Evolutionary conservation across 139 green algal species (phyloP), one percentile per base, ranked within the genome.

Genomic region (Trebouxia sp.): DNA sequence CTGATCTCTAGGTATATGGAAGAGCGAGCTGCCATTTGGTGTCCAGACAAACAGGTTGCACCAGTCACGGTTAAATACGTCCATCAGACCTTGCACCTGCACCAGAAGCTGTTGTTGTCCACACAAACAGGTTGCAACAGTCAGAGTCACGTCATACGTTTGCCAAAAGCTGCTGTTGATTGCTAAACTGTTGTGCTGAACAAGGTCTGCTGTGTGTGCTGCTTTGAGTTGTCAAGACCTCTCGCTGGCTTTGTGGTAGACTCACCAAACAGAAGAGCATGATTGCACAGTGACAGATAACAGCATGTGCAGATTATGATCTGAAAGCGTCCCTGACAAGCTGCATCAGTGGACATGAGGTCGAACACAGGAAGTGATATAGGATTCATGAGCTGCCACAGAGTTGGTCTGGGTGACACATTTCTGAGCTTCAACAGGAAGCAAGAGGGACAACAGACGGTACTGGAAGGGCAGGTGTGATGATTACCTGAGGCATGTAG

Each of bases 31-130:
- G 79, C 86, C 86, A 37, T 89, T 82, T 35, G 80, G 65, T 0
- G 91, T 95, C 87, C 89, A 95, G 11, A 86, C 81, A 48, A 85
- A 93, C 24, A 94, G 75, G 72, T 92, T 79, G 74, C 83, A 89
- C 85, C 84, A 94, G 70, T 92, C 82, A 9, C 88, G 83, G 80
- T 94, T 86, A 51, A 95, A 92, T 22, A 95, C 83, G 45, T 92
- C 88, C 91, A 95, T 93, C 56, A 93, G 84, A 32, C 91, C 90
- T 58, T 95, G 91, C 14, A 85, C 62, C 81, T 84, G 53, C 48
- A 56, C 6, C 1, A 55, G n/a, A n/a, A n/a, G n/a, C n/a, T n/a
- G n/a, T n/a, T n/a, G n/a, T n/a, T n/a, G n/a, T n/a, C 0, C 5
- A 41, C 9, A 24, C 50, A 65, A 55, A 41, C n/a, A 41, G n/a